Evolutionary conservation across 2,329 filamentous ascomycete genomes (phyloP).

Genomic region (Epichloe sp.): DNA sequence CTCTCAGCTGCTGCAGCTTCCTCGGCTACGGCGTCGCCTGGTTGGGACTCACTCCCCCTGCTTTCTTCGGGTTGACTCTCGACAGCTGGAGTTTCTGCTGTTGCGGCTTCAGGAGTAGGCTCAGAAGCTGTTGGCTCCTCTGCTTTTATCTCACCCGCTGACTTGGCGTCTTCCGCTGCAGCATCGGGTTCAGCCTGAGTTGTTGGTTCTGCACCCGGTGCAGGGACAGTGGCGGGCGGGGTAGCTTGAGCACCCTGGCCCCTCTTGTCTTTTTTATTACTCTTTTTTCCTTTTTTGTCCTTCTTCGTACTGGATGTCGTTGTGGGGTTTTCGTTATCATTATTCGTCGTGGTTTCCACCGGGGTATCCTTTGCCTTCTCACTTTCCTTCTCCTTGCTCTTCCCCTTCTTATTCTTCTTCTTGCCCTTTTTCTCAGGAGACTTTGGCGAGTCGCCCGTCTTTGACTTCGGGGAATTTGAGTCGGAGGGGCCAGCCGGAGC

Average conservation of each 20-base stretch:
- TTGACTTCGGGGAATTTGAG: constrained; percentile 2
- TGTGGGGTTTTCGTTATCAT: constrained; percentile 5
- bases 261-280: constrained; percentile 15
- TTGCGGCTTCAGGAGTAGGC: background rate
- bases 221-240: background rate
- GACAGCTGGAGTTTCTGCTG: background rate
- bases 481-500: background rate
- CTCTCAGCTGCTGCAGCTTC: background rate
- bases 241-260: constrained; percentile 1
- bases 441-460: constrained; percentile 6
- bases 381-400: constrained; percentile 8
- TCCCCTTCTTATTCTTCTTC: constrained; percentile 11
- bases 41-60: background rate
- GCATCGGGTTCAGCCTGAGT: constrained; percentile 7
- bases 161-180: background rate
- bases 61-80: background rate
- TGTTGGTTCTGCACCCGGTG: background rate
- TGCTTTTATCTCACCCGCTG: no score
- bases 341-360: constrained; percentile 9
- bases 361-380: constrained; percentile 4
- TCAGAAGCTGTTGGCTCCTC: background rate
- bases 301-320: constrained; percentile 10
- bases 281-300: constrained; percentile 10
- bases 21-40: background rate
- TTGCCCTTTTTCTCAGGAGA: constrained; percentile 4